Percentiles rank a stretch among this genome's conserved stretches.
These are phyloP conservation scores for Pugionium cornutum DNA, from an alignment of 345 rosid genomes.

Conservation along the genomic window DNA sequence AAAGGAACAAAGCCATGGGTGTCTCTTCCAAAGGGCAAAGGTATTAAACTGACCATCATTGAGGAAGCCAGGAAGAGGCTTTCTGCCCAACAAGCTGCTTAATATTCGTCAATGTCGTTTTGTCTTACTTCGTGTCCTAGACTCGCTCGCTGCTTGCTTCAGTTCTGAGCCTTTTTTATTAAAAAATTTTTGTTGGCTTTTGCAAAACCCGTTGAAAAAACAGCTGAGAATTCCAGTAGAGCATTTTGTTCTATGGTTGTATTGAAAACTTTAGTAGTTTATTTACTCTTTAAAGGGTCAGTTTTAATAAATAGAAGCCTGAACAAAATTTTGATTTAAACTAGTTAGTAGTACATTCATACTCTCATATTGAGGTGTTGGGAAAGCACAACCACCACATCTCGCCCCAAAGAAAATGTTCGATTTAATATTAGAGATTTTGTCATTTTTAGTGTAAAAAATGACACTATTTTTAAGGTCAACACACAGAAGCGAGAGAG, in stretches of 20 bases:
- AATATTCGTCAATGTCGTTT: background rate
- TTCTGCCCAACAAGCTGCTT: constrained; percentile 56
- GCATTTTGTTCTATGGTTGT: constrained; percentile 28
- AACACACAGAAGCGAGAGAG: background rate
- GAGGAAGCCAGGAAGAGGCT: constrained; percentile 87
- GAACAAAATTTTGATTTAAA: too few species aligned
- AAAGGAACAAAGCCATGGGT: constrained; percentile 88
- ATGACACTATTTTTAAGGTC: too few species aligned
- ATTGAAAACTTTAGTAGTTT: background rate
- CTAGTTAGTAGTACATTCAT: too few species aligned
- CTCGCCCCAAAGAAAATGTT: too few species aligned
- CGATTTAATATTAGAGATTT: too few species aligned
- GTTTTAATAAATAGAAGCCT: background rate
- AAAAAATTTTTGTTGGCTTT: background rate
- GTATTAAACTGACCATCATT: constrained; percentile 76
- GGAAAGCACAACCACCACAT: too few species aligned
- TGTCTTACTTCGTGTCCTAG: constrained; percentile 4
- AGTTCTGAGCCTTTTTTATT: constrained; percentile 21
- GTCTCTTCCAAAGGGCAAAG: constrained; percentile 88
- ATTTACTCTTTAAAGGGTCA: constrained; percentile 1
- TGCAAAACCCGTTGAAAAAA: constrained; percentile 9
- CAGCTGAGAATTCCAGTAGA: constrained; percentile 26
- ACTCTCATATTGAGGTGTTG: too few species aligned
- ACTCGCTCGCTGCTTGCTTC: constrained; percentile 11
- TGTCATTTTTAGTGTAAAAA: too few species aligned